These are phyloP conservation scores for Chenopodium suecicum DNA, from an alignment of 148 eudicot species.

Conservation along the genomic window DNA sequence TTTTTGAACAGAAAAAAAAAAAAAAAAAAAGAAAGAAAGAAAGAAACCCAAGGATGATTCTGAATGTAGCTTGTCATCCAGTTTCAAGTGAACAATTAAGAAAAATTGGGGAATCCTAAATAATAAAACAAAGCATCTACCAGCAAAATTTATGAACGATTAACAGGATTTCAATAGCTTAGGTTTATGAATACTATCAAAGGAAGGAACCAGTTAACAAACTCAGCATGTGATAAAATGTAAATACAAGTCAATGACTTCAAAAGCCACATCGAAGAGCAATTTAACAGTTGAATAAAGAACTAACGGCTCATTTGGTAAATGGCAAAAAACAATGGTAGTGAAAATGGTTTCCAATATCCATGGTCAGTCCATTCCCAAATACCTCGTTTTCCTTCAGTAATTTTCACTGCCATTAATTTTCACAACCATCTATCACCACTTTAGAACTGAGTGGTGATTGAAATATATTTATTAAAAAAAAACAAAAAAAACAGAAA, in stretches of 20 bases:
- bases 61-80: conserved; percentile 2
- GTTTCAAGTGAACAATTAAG: not conserved
- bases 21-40: too few species aligned
- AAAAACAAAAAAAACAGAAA: too few species aligned
- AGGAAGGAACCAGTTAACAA: conserved; percentile 5
- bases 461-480: too few species aligned
- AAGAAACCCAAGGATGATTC: conserved; percentile 2
- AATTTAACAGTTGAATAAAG: not conserved
- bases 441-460: too few species aligned
- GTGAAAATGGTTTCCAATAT: too few species aligned
- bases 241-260: not conserved
- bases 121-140: not conserved
- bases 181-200: not conserved
- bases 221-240: not conserved
- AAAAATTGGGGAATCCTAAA: not conserved
- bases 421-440: too few species aligned
- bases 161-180: not conserved
- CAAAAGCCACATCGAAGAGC: not conserved
- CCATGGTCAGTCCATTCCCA: too few species aligned
- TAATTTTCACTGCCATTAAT: too few species aligned
- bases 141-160: not conserved
- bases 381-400: too few species aligned
- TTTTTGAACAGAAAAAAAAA: not conserved
- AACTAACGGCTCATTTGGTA: too few species aligned
- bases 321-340: too few species aligned